Evolutionary conservation across 441 rosid genomes (phyloP), one percentile per base, ranked within the genome.

Genomic region (Adansonia gregorii): DNA sequence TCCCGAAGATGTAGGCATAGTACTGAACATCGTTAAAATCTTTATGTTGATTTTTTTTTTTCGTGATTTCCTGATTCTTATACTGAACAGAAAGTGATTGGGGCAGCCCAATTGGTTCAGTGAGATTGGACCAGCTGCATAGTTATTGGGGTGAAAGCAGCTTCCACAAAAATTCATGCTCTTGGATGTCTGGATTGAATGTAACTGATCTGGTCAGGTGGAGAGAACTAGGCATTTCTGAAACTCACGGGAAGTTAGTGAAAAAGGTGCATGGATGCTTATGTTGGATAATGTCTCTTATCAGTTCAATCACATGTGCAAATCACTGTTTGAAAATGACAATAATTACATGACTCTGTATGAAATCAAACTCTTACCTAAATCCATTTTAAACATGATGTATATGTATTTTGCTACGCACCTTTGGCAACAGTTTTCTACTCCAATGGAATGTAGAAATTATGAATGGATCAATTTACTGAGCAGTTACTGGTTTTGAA

Each of bases 161-260:
- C 74, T 85, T 86, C 52, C 80, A 89, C 72, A 74, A 80, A 75
- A 85, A 79, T 56, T 88, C 90, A 2, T 94, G 97, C 83, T 85
- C 88, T 74, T 96, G 97, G 99, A 92, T 96, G 99, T 89, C 99
- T 78, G 99, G 99, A 79, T 87, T 96, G 79, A 96, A 93, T 79
- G 81, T 94, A 31, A 79, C 94, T 82, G 97, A 96, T 87, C 92
- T 96, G 78, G 86, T 69, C 55, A 87, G 84, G 82, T 96, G 98
- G 99, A 91, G 94, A 76, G 89, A 91, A 80, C 85, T 94, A 66
- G 89, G 85, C 72, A 88, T 95, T 46, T 90, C 97, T 43, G 82
- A 87, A 83, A 92, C 91, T 72, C 93, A 89, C 84, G 81, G 65
- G 82, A 87, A 87, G 76, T 81, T 85, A 78, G 78, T 75, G 70